A percentile compares a stretch with the other conserved stretches of the same genome.
Conservation (phyloP, 2,329 filamentous ascomycete species). For the Phialocephala sp. region DNA sequence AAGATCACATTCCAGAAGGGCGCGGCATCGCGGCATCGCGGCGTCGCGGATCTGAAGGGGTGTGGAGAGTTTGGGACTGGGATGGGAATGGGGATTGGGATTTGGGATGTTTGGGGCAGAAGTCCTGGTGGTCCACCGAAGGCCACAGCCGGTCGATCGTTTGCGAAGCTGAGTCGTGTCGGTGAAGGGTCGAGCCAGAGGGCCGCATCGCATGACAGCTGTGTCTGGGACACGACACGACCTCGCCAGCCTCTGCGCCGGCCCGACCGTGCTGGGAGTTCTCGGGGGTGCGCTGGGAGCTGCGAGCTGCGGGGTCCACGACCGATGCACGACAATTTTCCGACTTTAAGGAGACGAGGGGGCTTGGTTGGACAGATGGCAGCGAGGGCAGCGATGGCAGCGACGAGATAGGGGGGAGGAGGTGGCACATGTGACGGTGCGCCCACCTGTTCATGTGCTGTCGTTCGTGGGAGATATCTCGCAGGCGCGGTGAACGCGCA, state of each 20-base stretch:
- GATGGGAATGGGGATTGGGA: no score
- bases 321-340: conserved; percentile 2
- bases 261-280: not conserved
- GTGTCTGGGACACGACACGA: not conserved
- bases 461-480: not conserved
- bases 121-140: no score
- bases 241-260: not conserved
- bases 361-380: not conserved
- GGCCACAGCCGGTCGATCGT: not conserved
- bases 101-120: no score
- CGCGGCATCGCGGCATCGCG: not conserved
- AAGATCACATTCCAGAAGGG: conserved; percentile 9
- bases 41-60: conserved; percentile 6
- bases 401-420: no score
- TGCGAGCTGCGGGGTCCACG: not conserved
- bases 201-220: not conserved
- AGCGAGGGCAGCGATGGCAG: no score
- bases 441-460: not conserved
- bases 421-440: not conserved
- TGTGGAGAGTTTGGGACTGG: not conserved
- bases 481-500: not conserved
- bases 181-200: conserved; percentile 1
- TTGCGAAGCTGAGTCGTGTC: not conserved
- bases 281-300: not conserved
- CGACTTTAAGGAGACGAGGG: not conserved